Evolutionary conservation across 768 basidiomycete genomes (phyloP), one percentile per base, ranked within the genome.

Genomic region (Sarcomyxa edulis): DNA sequence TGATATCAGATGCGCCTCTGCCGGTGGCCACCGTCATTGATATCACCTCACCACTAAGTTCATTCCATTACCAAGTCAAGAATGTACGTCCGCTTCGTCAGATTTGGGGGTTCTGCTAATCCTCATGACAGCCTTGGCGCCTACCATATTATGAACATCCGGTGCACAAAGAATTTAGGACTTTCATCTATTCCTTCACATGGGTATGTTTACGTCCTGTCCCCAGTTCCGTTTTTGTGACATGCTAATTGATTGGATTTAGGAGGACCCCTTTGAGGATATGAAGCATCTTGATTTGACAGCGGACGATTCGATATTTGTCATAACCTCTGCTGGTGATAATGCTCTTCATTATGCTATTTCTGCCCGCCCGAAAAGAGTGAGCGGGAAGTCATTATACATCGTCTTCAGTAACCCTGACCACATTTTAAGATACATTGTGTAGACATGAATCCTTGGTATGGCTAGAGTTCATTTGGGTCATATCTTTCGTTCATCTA

Each of bases 341-440:
- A 89, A 89, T 53, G 81, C 83, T 2, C 62, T 89, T 24, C 84
- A 87, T 53, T 89, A 89, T 46, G 84, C 83, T 6, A 78, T 83
- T 40, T 69, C 68, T n/a, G 77, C 75, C 2, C 55, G 66, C 21
- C 81, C 81, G 3, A 65, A 73, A 39, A 63, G 72, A 32, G 73
- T 75, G 43, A 34, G 67, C 49, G 12, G 14, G n/a, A n/a, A n/a
- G n/a, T n/a, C n/a, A n/a, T n/a, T n/a, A n/a, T n/a, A n/a, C n/a
- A n/a, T n/a, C n/a, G n/a, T n/a, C n/a, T n/a, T n/a, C n/a, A n/a
- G n/a, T n/a, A n/a, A n/a, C n/a, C n/a, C n/a, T n/a, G n/a, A n/a
- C n/a, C n/a, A n/a, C n/a, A n/a, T n/a, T n/a, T 29, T 32, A 31
- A 71, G 65, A 78, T 84, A 20, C 82, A 84, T 42, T 76, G 76